Evolutionary conservation across 805 yeast species (phyloP), one percentile per base, ranked within the genome.

Genomic region (Candida chilensis): DNA sequence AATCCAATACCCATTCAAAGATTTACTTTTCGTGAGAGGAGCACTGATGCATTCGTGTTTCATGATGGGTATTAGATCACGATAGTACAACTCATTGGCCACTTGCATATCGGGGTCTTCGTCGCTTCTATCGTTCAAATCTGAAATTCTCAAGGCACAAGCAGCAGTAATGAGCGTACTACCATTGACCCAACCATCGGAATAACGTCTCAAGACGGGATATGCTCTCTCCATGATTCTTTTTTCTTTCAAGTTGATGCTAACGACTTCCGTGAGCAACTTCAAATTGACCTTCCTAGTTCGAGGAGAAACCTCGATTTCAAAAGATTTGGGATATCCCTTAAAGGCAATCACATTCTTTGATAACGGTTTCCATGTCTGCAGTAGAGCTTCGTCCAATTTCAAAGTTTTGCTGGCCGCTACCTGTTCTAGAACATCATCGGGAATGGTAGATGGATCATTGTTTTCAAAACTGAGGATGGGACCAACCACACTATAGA

Each of bases 181-280:
- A 1, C 39, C 48, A 30, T 45, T 48, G 10, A 45, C 36, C 43
- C 41, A 43, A 5, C 49, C 48, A 32, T 48, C 53, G 3, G 52
- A 47, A 2, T 27, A 18, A 26, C 53, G 32, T 27, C 44, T 35
- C 5, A 35, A 12, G 3, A 47, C 6, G 1, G 25, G 24, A 3
- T 33, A 12, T 4, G 13, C 14, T 17, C 30, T 29, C 11, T n/a
- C 21, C 21, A 19, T 19, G 11, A 19, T 8, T 19, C 21, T 19
- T 19, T 19, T 19, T 19, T 19, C 21, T 19, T 19, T 19, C 11
- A 19, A 19, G 11, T 19, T 19, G 11, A 19, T 19, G 10, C 21
- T 19, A 8, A 19, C 21, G 8, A 8, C 21, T 11, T 19, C 21
- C 21, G 21, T 19, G 10, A 19, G 11, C 10, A 19, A 8, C 11